Evolutionary conservation across 768 basidiomycete species (phyloP).

Genomic region (Tephrocybe sp.): DNA sequence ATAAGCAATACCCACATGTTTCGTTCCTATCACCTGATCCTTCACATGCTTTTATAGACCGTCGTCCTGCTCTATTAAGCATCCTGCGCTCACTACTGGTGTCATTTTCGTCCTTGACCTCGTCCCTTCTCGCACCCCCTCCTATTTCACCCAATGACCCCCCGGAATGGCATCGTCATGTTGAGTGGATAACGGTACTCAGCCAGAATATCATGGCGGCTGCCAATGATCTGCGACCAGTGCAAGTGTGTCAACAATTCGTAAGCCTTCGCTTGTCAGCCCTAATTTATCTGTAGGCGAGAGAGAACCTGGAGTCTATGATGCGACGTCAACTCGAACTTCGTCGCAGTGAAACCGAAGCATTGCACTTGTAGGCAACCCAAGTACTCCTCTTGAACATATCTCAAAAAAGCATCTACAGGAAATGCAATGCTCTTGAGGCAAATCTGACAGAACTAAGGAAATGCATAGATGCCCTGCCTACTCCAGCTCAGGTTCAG

Average conservation of each 20-base stretch:
- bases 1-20: neutral
- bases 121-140: conserved; percentile 66
- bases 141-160: conserved; percentile 42
- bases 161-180: conserved; percentile 72
- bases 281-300: conserved; percentile 46
- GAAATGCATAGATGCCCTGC: conserved; percentile 23
- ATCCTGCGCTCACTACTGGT: conserved; percentile 77
- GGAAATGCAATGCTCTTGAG: conserved; percentile 74
- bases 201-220: conserved; percentile 88
- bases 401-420: conserved; percentile 20
- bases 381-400: neutral
- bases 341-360: conserved; percentile 66
- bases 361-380: conserved; percentile 60
- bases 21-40: neutral
- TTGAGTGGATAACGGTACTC: conserved; percentile 80
- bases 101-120: conserved; percentile 73
- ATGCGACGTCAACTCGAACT: conserved; percentile 77
- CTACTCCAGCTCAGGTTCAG: neutral
- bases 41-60: conserved; percentile 44
- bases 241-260: conserved; percentile 52
- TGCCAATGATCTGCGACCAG: conserved; percentile 85
- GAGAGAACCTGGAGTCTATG: conserved; percentile 78
- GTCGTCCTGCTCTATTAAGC: conserved; percentile 68
- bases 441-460: conserved; percentile 58
- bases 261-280: neutral